Conservation (phyloP, 2,329 filamentous ascomycete species). For the Drechslerella dactyloides region DNA sequence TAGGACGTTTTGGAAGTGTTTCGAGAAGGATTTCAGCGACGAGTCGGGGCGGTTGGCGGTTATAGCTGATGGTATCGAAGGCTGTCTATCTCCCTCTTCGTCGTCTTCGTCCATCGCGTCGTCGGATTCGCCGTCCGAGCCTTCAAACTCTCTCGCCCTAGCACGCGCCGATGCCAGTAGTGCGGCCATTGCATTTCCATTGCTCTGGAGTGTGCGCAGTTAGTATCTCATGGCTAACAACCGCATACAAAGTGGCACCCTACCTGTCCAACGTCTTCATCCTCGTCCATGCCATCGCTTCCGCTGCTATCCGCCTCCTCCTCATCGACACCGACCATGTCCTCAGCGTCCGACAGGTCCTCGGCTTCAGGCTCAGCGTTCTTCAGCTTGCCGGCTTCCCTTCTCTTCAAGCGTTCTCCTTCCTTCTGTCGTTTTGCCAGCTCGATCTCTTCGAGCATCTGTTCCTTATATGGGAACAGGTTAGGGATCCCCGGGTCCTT, state of each 20-base stretch:
- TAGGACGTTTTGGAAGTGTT: conserved; percentile 92
- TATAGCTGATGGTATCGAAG: conserved; percentile 33
- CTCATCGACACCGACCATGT: conserved; percentile 63
- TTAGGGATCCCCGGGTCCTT: conserved; percentile 98
- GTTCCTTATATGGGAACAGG: conserved; percentile 96
- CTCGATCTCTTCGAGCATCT: conserved; percentile 91
- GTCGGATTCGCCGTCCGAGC: conserved; percentile 66
- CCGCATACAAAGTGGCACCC: conserved; percentile 12
- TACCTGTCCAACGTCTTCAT: conserved; percentile 42
- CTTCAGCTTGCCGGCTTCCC: conserved; percentile 68
- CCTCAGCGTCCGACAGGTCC: conserved; percentile 60
- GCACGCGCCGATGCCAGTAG: conserved; percentile 81
- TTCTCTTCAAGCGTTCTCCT: conserved; percentile 74
- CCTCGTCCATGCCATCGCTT: conserved; percentile 64
- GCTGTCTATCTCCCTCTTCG: conserved; percentile 52
- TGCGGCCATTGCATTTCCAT: conserved; percentile 76
- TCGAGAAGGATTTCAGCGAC: conserved; percentile 88
- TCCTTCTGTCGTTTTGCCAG: conserved; percentile 80
- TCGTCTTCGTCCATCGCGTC: conserved; percentile 65
- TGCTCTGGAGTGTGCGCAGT: conserved; percentile 22
- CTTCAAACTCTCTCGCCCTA: conserved; percentile 76
- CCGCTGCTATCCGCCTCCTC: conserved; percentile 61
- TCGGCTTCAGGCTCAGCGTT: conserved; percentile 67
- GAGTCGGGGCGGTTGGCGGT: conserved; percentile 62
- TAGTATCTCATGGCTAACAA: not conserved